A percentile compares a stretch with the other conserved stretches of the same genome.
phyloP scores from a whole-genome alignment of 495 filamentous ascomycete species.

The Neurospora sublineolata region DNA sequence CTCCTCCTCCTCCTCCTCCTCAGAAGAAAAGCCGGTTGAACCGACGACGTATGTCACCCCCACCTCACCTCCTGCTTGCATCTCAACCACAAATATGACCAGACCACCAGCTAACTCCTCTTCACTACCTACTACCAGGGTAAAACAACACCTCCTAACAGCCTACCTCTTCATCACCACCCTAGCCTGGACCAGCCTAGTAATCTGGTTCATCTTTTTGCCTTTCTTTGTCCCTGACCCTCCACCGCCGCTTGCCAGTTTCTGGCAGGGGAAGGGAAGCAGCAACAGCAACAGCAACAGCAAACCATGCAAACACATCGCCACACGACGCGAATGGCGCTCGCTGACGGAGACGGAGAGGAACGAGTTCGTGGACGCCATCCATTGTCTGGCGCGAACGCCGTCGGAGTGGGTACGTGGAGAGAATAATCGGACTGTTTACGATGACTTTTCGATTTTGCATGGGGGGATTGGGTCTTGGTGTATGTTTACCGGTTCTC shows the following conservation, averaged over 20 bases:
- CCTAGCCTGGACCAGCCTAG: not conserved
- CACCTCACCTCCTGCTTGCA: not conserved
- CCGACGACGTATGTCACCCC: not conserved
- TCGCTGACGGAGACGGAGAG: not conserved
- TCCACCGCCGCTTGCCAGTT: not conserved
- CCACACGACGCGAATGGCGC: not conserved
- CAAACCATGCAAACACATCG: not conserved
- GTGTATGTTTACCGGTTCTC: not conserved
- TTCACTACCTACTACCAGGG: not conserved
- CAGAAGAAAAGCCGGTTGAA: not conserved
- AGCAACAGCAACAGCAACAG: not conserved
- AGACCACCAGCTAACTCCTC: not conserved
- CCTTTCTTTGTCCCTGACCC: not conserved
- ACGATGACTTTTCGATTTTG: slow-evolving; percentile 1
- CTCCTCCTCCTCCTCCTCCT: not conserved
- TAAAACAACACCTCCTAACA: not conserved
- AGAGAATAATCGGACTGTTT: not conserved
- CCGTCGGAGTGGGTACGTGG: not conserved
- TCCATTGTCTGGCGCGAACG: not conserved
- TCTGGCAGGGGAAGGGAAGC: not conserved
- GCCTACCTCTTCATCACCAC: not conserved
- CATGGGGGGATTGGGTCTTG: not conserved
- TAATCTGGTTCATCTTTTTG: not conserved
- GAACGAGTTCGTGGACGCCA: not conserved
- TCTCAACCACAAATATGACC: not conserved